Base-by-base conservation (phyloP, 2,329 filamentous ascomycete genomes). In the Fonsecaea erecta region DNA sequence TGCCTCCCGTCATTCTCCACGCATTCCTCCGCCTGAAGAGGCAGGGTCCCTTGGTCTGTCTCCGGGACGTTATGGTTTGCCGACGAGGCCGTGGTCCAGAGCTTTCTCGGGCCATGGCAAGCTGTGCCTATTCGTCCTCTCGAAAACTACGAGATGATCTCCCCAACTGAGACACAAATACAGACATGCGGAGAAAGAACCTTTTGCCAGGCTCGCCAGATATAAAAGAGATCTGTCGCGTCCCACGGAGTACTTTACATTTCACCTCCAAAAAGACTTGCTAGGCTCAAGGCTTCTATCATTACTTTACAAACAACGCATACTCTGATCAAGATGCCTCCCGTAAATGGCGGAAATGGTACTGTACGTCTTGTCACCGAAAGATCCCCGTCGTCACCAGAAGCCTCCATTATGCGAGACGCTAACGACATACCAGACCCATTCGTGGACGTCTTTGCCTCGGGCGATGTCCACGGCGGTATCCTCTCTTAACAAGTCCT, bases 401-500 rank as follows among this genome's bases (percentile, higher is more conserved):
- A 46, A 21, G 40, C 8, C 43, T 26, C 8, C 21, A 12, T 48
- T 48, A 21, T 11, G 2, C 14, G 18, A 2, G 8, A 3, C 8
- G 16, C 21, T 24, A 24, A 48, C 14, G 37, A 43, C 35, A 52
- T 48, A 6, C 9, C 21, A 48, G 43, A 54, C 63, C 18, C 66
- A 70, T 52, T 64, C 62, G 16, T 71, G 68, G 68, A 59, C 57
- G 32, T 64, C 61, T 3, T 60, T 71, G 18, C 68, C 69, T 8
- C 48, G 60, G 24, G 69, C 69, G 1, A 68, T 71, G 68, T 65
- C 60, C 48, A 67, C 64, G 53, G 68, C 67, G 16, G 66, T 70
- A 2, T 65, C 62, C n/a, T 60, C 60, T 12, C 56, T 71, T 1
- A 46, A 63, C 26, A 69, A 69, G 46, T 24, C 37, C 24, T 55